Evolutionary conservation across 768 basidiomycete species (phyloP), one percentile per base, ranked within the genome.

Genomic region (Phaffia tasmanica): DNA sequence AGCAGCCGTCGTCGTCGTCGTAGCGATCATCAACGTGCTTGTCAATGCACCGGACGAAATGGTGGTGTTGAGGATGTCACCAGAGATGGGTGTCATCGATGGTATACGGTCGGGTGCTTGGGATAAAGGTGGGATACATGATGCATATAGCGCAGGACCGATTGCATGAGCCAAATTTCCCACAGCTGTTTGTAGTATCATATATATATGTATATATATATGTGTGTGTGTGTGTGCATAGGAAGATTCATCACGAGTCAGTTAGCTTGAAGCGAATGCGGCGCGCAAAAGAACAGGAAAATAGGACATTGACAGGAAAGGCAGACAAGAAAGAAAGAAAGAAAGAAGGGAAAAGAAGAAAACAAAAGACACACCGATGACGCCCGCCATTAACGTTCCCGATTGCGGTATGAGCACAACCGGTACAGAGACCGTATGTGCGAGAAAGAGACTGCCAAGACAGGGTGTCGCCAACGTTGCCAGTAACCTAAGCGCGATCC

Each of bases 381-480:
- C 61, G 21, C 53, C 53, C 25, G 66, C 66, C 0, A 62, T 67
- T 2, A 67, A 54, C n/a, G 60, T 58, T 2, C 53, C 66, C 15
- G 29, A 23, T 47, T 67, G 53, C 1, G 66, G 61, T 4, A 60
- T 51, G 11, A 58, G 55, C 8, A 32, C 8, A 14, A 46, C n/a
- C 15, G 66, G 56, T n/a, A 67, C 25, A 21, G 54, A 50, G 32
- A 65, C 64, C 15, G 64, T 60, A 9, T 42, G 58, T 14, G 62
- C 50, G 3, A 69, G 62, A 48, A 59, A 69, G 46, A 69, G 67
- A 16, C 58, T 63, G 5, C 67, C 67, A 16, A 69, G 57, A 4
- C 62, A 59, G 3, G 67, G 67, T 25, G 67, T 63, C 8, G 58
- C 62, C 67, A 69, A 60, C 35, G 67, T 69, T 3, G 57, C 67